Conservation (phyloP, 2,329 filamentous ascomycete species). For the Cladosporium sp. region DNA sequence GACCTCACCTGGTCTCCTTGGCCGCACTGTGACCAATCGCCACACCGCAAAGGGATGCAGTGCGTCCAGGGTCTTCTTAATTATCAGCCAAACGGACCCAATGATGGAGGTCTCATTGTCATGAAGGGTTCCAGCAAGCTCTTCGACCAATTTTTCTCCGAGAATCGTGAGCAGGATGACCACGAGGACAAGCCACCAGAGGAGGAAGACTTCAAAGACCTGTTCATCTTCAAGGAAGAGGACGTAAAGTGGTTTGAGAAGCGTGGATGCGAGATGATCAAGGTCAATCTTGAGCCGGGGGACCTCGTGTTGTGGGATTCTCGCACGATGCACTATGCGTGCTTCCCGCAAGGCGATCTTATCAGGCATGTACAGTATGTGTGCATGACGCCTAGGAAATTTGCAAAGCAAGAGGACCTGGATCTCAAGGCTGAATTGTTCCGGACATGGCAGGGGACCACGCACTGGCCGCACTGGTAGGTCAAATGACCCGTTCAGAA, state of each 20-base stretch:
- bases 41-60: constrained; percentile 37
- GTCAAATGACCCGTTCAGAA: too few species aligned
- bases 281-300: constrained; percentile 20
- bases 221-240: constrained; percentile 39
- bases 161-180: constrained; percentile 27
- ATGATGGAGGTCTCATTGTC: constrained; percentile 46
- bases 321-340: constrained; percentile 45
- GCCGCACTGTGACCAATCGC: constrained; percentile 45
- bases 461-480: constrained; percentile 35
- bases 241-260: constrained; percentile 27
- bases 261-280: constrained; percentile 19
- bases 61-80: constrained; percentile 45
- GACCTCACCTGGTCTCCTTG: constrained; percentile 39
- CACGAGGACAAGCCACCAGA: constrained; percentile 32
- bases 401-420: constrained; percentile 33
- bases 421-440: constrained; percentile 34
- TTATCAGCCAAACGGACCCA: constrained; percentile 40
- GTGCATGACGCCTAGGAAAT: constrained; percentile 34
- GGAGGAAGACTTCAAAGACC: constrained; percentile 35
- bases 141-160: constrained; percentile 43
- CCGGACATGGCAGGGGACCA: constrained; percentile 33
- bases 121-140: constrained; percentile 42
- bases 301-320: constrained; percentile 27
- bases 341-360: constrained; percentile 24
- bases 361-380: constrained; percentile 30